A percentile compares a stretch with the other conserved stretches of the same genome.
Conservation (phyloP, 306 rosid species). For the Dalbergia oliveri region DNA sequence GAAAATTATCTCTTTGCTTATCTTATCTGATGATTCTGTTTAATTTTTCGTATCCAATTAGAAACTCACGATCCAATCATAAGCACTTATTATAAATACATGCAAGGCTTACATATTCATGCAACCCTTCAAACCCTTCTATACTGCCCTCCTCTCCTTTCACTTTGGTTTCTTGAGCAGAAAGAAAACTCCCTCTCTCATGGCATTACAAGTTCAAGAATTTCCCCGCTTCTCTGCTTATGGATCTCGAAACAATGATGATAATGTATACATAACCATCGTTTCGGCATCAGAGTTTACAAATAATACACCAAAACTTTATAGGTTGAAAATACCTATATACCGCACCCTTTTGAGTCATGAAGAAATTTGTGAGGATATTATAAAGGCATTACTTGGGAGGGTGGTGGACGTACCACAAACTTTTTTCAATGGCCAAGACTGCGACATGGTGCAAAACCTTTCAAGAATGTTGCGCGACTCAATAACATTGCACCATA, state of each 20-base stretch:
- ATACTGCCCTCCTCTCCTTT: too few species aligned
- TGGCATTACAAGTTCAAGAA: neutral
- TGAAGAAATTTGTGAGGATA: too few species aligned
- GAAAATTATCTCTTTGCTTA: too few species aligned
- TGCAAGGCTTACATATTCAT: too few species aligned
- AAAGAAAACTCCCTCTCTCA: neutral
- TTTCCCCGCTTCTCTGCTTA: too few species aligned
- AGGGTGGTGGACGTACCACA: neutral
- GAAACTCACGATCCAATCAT: too few species aligned
- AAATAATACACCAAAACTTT: neutral
- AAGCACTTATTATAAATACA: too few species aligned
- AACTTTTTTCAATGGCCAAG: neutral
- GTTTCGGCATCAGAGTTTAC: neutral
- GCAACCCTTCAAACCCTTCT: too few species aligned
- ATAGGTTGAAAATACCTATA: neutral
- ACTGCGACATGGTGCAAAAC: neutral
- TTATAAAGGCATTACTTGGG: neutral
- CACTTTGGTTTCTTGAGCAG: too few species aligned
- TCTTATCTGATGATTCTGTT: too few species aligned
- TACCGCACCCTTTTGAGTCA: neutral
- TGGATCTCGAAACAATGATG: too few species aligned
- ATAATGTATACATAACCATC: neutral
- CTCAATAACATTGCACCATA: neutral
- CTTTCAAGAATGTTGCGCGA: neutral
- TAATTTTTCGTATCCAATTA: too few species aligned